Percentiles rank a stretch among this genome's conserved stretches.
Conservation (phyloP, 257 asterid species). For the Mitragyna speciosa region DNA sequence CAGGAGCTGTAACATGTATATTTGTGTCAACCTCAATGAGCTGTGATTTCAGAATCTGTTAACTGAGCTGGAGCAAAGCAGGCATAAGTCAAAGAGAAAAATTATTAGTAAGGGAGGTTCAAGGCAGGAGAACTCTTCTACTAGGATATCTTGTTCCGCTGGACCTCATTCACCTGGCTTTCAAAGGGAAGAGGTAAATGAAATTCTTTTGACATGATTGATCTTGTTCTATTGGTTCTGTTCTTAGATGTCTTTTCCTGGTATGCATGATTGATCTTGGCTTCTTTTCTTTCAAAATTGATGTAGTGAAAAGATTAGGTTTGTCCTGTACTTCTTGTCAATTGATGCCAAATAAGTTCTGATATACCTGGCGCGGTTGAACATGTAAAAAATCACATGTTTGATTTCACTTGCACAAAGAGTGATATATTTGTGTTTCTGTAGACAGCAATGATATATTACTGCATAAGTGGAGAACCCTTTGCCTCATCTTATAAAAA, state of each 20-base stretch:
- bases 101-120: conserved; percentile 23
- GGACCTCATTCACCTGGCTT: conserved; percentile 29
- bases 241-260: neutral
- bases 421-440: too few species aligned
- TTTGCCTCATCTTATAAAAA: neutral
- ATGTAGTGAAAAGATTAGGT: neutral
- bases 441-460: neutral
- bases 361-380: neutral
- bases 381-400: neutral
- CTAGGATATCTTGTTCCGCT: conserved; percentile 29
- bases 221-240: neutral
- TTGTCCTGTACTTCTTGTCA: neutral
- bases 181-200: conserved; percentile 35
- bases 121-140: conserved; percentile 24
- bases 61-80: conserved; percentile 31
- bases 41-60: conserved; percentile 24
- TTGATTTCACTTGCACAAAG: neutral
- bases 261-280: neutral
- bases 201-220: neutral
- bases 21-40: neutral
- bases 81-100: conserved; percentile 32
- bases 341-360: neutral
- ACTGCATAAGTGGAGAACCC: too few species aligned
- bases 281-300: neutral
- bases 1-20: neutral